Base-by-base conservation (phyloP, 768 basidiomycete species). In the Podaxis sp. region DNA sequence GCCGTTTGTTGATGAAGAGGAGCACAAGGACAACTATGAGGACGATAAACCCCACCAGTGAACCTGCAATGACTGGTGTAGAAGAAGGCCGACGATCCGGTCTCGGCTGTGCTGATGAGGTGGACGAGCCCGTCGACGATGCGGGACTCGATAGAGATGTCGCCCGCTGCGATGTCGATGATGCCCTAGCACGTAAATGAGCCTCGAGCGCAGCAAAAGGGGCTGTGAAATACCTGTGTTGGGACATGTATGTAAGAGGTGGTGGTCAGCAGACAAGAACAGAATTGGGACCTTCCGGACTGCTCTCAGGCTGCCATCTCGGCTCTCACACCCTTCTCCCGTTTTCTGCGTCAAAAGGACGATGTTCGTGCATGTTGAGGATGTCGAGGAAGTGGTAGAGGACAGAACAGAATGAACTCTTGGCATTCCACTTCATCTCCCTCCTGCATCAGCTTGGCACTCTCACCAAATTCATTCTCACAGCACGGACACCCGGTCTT, bases 231-330 rank as follows among this genome's bases (percentile, higher is more conserved):
- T 52, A 60, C 59, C 59, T 60, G 30, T 42, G 38, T 40, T 52
- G 49, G 59, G 59, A 60, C 51, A 60, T 60, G 28, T 9, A 44
- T 58, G 57, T 58, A 33, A 48, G 59, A 53, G 59, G 52, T 62
- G 61, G 61, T 56, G 36, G 61, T 63, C 54, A 63, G 61, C 61
- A 49, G 61, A 51, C 48, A 63, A 63, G 61, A 55, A 56, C 55
- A 63, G 54, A 57, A 57, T 63, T 56, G 52, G 61, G 44, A 53
- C 52, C 12, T 6, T 53, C 13, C 12, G 12, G 24, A 9, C 15
- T 38, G 46, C 54, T 56, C 46, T 28, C 54, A 48, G 61, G 54
- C 54, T 63, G 46, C 54, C 36, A 57, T 49, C 26, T 48, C 28
- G 11, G 28, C 61, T 55, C 61, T 55, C 52, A 59, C 59, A 40